phyloP scores from a whole-genome alignment of 305 asterid species.

The Salvia sclarea region DNA sequence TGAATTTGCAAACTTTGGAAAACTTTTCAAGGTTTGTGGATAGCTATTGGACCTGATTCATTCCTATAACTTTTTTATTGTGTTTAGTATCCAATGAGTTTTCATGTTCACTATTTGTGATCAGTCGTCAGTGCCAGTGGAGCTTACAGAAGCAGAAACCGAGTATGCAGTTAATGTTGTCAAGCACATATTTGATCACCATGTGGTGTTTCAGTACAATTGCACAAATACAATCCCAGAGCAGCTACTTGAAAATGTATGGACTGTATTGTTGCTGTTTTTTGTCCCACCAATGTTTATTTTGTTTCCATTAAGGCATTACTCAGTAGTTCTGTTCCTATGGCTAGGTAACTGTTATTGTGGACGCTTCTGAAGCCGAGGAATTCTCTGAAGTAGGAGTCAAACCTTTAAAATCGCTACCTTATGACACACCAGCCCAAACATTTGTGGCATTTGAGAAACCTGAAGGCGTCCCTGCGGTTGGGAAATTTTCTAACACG shows the following conservation, averaged over 20 bases:
- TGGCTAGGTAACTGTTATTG: conserved; percentile 75
- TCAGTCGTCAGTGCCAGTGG: conserved; percentile 90
- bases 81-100: conserved; percentile 20
- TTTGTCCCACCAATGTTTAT: conserved; percentile 11
- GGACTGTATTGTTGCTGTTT: background rate
- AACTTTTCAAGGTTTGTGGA: conserved; percentile 81
- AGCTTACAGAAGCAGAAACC: conserved; percentile 96
- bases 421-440: conserved; percentile 81
- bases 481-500: conserved; percentile 75
- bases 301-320: conserved; percentile 21
- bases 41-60: background rate
- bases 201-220: conserved; percentile 89
- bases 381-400: conserved; percentile 80
- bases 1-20: conserved; percentile 74
- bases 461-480: conserved; percentile 78
- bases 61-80: conserved; percentile 32
- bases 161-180: conserved; percentile 89
- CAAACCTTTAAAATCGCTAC: conserved; percentile 72
- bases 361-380: conserved; percentile 92
- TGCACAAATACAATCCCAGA: conserved; percentile 91
- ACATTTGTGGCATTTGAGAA: conserved; percentile 86
- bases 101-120: conserved; percentile 19
- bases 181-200: conserved; percentile 78
- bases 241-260: conserved; percentile 83
- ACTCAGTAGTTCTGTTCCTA: conserved; percentile 36